A percentile compares a stretch with the other conserved stretches of the same genome.
phyloP scores from a whole-genome alignment of 805 yeast species.

The Saturnispora quitensis region DNA sequence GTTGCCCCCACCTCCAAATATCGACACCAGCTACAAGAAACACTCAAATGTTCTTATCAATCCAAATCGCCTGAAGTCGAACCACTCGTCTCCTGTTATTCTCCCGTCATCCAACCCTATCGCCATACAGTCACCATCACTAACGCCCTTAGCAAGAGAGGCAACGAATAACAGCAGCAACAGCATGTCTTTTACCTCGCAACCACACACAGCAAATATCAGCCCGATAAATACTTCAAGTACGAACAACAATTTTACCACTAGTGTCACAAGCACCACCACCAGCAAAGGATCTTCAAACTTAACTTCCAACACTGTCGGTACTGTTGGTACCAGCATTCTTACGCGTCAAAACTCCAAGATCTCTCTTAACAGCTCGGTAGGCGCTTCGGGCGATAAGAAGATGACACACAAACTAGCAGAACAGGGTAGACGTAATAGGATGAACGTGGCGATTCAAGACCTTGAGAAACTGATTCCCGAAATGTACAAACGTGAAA shows the following conservation, averaged over 20 bases:
- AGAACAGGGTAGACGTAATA: slow-evolving; percentile 90
- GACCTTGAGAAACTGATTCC: slow-evolving; percentile 68
- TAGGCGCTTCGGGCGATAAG: slow-evolving; percentile 29
- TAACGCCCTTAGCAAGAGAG: neutral
- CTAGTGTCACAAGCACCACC: neutral
- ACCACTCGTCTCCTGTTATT: slow-evolving; percentile 31
- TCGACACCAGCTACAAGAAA: slow-evolving; percentile 17
- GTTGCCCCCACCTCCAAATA: slow-evolving; percentile 14
- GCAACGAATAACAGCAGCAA: neutral
- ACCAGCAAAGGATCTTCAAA: neutral
- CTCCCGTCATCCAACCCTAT: slow-evolving; percentile 23
- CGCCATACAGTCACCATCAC: slow-evolving; percentile 2
- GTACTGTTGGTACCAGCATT: slow-evolving; percentile 10
- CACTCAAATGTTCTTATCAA: slow-evolving; percentile 25
- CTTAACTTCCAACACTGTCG: neutral
- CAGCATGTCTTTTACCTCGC: neutral
- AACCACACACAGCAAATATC: neutral
- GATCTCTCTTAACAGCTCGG: neutral
- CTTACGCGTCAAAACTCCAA: slow-evolving; percentile 4
- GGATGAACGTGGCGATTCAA: slow-evolving; percentile 80
- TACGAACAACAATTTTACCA: neutral
- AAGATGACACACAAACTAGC: slow-evolving; percentile 82
- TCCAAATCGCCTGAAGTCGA: slow-evolving; percentile 24
- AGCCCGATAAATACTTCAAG: neutral
- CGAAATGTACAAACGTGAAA: slow-evolving; percentile 42